Evolutionary conservation across 2,329 filamentous ascomycete species (phyloP), one percentile per base, ranked within the genome.

Genomic region (Apiospora hydei): DNA sequence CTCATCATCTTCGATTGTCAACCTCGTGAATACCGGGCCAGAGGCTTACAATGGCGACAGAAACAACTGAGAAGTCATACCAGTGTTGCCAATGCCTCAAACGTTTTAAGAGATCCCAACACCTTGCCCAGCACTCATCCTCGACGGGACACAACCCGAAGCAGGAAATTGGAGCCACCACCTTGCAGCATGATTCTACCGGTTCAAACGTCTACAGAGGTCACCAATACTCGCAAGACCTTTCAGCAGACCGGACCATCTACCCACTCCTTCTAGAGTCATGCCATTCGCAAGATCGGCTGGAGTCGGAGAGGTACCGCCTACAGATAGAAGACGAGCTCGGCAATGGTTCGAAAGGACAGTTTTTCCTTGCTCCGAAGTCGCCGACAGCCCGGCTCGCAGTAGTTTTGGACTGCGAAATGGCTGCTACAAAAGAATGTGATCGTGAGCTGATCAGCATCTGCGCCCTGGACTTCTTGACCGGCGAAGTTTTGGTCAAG

Each of bases 351-450:
- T 41, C 41, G 4, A 16, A 24, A 26, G 2, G 21, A 26, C 41
- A 3, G 4, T 67, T 67, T n/a, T 43, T 67, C n/a, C n/a, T 34
- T 16, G 21, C 69, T 38, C 69, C 53, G 53, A 34, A 57, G 38
- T 18, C 16, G n/a, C 18, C 8, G 14, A 14, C 24, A 30, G 38
- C 34, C 16, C 30, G 43, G n/a, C 69, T 69, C n/a, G 82, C 81
- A 4, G 80, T 86, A 4, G 80, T 78, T 0, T 74, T 86, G 13
- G 84, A 86, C 70, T 85, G 84, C 70, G 84, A 86, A 74, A 85
- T 85, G 83, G 83, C 82, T 4, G 76, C 75, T 30, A 77, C 82
- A 1, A 69, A 46, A 8, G 74, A 72, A 7, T 75, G 77, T 18
- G 46, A 30, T 44, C 76, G 67, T 21, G 67, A 69, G 30, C 41